These are phyloP conservation scores for Letharia lupina DNA, from an alignment of 495 filamentous ascomycete species.

Conservation along the genomic window DNA sequence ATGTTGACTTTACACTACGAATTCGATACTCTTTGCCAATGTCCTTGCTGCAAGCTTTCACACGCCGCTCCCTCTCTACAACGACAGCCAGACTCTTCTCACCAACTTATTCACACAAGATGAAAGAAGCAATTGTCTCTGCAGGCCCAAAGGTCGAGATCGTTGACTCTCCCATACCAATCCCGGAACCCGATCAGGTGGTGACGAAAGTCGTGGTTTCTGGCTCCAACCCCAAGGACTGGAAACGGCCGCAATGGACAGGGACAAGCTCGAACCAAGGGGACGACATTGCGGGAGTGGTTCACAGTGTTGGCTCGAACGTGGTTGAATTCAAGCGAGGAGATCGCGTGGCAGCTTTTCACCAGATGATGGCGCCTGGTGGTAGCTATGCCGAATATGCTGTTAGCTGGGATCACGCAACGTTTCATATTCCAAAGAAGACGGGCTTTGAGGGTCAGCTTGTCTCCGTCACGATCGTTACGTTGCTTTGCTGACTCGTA, in stretches of 20 bases:
- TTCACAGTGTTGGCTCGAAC: conserved; percentile 52
- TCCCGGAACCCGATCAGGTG: conserved; percentile 51
- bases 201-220: conserved; percentile 62
- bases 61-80: background rate
- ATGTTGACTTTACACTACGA: background rate
- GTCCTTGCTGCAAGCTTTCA: conserved; percentile 9
- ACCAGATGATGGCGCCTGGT: conserved; percentile 45
- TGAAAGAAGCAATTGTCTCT: conserved; percentile 61
- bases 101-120: conserved; percentile 25
- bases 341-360: conserved; percentile 65
- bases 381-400: conserved; percentile 69
- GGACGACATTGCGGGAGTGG: conserved; percentile 65
- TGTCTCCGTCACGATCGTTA: too few species aligned
- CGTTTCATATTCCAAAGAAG: conserved; percentile 58
- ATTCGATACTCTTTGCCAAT: background rate
- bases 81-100: background rate
- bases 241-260: conserved; percentile 41
- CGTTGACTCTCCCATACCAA: conserved; percentile 55
- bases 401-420: conserved; percentile 53
- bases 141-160: conserved; percentile 49
- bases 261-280: conserved; percentile 44
- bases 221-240: conserved; percentile 75
- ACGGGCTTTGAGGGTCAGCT: conserved; percentile 56
- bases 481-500: conserved; percentile 6
- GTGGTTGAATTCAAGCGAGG: conserved; percentile 56